These are phyloP conservation scores for Penicillium pancosmium DNA, from an alignment of 495 filamentous ascomycete species.

Conservation along the genomic window DNA sequence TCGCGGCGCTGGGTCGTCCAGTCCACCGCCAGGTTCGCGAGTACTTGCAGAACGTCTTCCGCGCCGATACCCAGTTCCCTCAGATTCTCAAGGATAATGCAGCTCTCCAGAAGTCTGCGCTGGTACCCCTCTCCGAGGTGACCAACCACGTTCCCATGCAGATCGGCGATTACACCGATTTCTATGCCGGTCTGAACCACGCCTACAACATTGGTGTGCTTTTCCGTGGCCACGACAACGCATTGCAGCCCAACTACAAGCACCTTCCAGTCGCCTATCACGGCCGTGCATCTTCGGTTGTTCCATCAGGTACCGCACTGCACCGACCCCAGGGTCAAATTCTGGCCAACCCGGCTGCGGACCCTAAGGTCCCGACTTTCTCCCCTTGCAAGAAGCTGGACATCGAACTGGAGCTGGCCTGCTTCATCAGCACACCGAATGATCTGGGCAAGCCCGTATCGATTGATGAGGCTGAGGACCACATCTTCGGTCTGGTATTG, in stretches of 20 bases:
- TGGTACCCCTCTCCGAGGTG: conserved; percentile 61
- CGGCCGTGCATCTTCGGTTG: conserved; percentile 77
- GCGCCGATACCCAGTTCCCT: conserved; percentile 58
- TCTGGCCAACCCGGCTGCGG: conserved; percentile 62
- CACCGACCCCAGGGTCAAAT: conserved; percentile 83
- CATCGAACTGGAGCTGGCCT: conserved; percentile 86
- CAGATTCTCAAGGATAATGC: conserved; percentile 61
- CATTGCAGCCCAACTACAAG: conserved; percentile 87
- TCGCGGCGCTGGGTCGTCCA: conserved; percentile 74
- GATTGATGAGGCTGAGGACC: conserved; percentile 69
- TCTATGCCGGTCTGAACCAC: conserved; percentile 91
- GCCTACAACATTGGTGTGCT: conserved; percentile 79
- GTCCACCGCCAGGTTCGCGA: conserved; percentile 72
- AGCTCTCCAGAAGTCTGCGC: conserved; percentile 50
- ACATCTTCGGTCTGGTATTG: conserved; percentile 84
- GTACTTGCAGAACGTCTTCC: conserved; percentile 74
- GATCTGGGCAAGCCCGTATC: conserved; percentile 63
- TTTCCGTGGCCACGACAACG: conserved; percentile 80
- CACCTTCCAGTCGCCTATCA: conserved; percentile 91
- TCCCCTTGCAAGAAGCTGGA: conserved; percentile 70
- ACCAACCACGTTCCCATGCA: conserved; percentile 79
- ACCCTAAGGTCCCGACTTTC: conserved; percentile 63
- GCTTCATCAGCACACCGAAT: conserved; percentile 72
- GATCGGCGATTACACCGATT: conserved; percentile 97
- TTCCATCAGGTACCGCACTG: conserved; percentile 75